Evolutionary conservation across 495 filamentous ascomycete species (phyloP).

Genomic region (Oleoguttula mirabilis): DNA sequence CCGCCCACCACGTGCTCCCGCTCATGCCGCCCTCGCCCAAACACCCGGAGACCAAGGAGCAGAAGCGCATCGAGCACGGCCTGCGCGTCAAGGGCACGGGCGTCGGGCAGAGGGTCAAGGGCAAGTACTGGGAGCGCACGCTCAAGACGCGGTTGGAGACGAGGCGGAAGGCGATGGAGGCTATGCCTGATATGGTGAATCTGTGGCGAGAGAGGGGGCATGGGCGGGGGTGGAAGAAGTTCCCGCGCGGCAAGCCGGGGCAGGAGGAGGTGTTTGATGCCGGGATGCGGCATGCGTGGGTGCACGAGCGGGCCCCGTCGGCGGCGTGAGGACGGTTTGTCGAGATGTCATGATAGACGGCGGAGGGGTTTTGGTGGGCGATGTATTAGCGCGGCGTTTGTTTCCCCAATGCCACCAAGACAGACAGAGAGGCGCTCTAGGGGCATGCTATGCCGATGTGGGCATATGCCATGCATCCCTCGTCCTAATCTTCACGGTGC

Average conservation of each 20-base stretch:
- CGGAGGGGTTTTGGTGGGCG: no score
- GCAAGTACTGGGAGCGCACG: constrained; percentile 82
- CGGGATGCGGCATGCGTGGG: constrained; percentile 8
- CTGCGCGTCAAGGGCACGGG: constrained; percentile 79
- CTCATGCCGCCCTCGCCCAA: constrained; percentile 69
- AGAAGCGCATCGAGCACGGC: constrained; percentile 56
- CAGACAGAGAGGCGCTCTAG: no score
- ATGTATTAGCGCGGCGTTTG: no score
- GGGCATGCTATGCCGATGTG: no score
- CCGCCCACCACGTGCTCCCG: constrained; percentile 67
- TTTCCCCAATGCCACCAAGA: no score
- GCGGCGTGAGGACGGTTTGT: no score
- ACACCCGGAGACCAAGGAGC: constrained; percentile 54
- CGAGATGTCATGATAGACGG: no score
- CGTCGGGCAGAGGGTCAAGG: constrained; percentile 78
- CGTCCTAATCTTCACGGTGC: no score
- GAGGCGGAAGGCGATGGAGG: constrained; percentile 81
- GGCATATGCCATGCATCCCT: no score
- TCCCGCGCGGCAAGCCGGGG: constrained; percentile 41
- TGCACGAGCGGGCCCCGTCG: constrained; percentile 1
- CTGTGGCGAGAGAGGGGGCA: constrained; percentile 89
- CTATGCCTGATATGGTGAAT: constrained; percentile 80
- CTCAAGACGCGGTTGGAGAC: constrained; percentile 74
- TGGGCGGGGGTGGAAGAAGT: constrained; percentile 82
- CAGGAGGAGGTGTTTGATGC: constrained; percentile 1